phyloP scores from a whole-genome alignment of 2,329 filamentous ascomycete genomes.

The Aspergillus hiratsukae region DNA sequence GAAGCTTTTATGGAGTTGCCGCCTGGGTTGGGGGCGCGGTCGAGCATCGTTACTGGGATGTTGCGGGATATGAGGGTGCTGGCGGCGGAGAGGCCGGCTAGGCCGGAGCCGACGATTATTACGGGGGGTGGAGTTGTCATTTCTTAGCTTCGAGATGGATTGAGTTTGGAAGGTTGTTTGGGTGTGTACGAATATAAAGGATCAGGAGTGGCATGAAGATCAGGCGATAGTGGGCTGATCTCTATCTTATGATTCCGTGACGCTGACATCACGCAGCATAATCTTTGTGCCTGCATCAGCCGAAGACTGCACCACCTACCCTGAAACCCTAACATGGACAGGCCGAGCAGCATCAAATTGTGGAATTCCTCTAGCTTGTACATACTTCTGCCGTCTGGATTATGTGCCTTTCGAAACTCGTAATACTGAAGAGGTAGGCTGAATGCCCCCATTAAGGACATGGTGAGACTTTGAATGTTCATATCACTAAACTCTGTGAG shows the following conservation, averaged over 20 bases:
- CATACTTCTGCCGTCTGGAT: background rate
- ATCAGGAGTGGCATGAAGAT: background rate
- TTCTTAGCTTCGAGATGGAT: background rate
- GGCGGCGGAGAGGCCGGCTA: conserved; percentile 59
- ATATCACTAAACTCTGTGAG: too few species aligned
- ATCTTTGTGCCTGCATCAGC: too few species aligned
- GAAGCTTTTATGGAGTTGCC: conserved; percentile 65
- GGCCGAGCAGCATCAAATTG: background rate
- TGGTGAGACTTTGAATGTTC: too few species aligned
- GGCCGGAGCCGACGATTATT: conserved; percentile 61
- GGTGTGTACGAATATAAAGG: background rate
- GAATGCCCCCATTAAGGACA: too few species aligned
- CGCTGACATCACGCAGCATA: background rate
- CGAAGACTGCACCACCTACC: background rate
- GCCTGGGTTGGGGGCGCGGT: conserved; percentile 56
- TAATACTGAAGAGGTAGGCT: background rate
- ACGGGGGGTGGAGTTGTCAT: conserved; percentile 27
- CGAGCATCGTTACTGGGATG: conserved; percentile 54
- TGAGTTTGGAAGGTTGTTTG: background rate
- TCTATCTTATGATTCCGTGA: background rate
- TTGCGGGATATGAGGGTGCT: conserved; percentile 52
- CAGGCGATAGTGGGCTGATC: background rate
- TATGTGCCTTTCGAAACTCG: background rate
- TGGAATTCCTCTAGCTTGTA: background rate
- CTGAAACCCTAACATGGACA: background rate